phyloP scores from a whole-genome alignment of 129 eudicot species.

The Smallanthus sonchifolius region DNA sequence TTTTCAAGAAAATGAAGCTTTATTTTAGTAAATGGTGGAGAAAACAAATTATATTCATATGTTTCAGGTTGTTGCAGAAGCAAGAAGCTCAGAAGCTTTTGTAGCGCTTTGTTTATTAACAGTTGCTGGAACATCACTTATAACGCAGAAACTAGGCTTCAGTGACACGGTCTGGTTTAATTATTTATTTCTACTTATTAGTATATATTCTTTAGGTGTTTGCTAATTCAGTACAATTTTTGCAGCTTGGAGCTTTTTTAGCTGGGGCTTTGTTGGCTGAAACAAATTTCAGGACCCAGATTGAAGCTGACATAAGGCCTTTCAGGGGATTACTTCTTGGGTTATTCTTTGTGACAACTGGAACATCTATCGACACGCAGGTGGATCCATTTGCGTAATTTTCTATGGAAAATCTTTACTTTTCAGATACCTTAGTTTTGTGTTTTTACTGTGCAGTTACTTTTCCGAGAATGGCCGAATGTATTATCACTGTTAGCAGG shows the following conservation, averaged over 20 bases:
- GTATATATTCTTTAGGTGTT: not conserved
- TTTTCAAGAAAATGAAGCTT: not conserved
- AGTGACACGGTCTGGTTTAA: conserved; percentile 82
- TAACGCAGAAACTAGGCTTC: conserved; percentile 94
- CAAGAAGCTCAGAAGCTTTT: conserved; percentile 98
- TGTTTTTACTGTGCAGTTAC: conserved; percentile 55
- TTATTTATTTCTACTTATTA: not conserved
- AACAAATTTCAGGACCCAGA: conserved; percentile 92
- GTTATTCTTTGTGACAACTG: conserved; percentile 92
- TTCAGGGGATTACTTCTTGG: conserved; percentile 97
- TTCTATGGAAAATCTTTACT: not conserved
- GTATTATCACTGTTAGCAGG: conserved; percentile 88
- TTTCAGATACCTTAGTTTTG: not conserved
- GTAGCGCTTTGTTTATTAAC: conserved; percentile 96
- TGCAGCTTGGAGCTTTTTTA: conserved; percentile 97
- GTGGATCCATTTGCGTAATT: conserved; percentile 23
- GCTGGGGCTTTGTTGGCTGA: conserved; percentile 97
- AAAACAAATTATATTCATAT: conserved; percentile 19
- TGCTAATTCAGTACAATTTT: conserved; percentile 10
- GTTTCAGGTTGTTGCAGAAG: conserved; percentile 88
- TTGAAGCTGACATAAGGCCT: conserved; percentile 99
- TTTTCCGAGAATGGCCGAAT: conserved; percentile 97
- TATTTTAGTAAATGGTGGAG: not conserved
- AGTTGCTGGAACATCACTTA: conserved; percentile 96
- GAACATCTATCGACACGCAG: conserved; percentile 92